These are phyloP conservation scores for Salix dunnii DNA, from an alignment of 345 rosid species.

Conservation along the genomic window DNA sequence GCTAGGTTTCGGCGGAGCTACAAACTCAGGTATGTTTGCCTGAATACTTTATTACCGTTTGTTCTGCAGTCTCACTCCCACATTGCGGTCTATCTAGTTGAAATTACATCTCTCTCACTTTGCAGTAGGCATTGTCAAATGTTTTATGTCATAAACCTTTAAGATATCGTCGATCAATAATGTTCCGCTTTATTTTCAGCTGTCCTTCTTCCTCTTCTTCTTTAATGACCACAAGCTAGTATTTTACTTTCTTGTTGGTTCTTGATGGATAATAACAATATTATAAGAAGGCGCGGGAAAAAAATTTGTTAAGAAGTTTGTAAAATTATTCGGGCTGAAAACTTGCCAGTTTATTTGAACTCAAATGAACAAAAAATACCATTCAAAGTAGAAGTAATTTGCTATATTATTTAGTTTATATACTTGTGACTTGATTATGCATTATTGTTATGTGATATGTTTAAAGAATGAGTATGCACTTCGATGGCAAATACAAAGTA, in stretches of 20 bases:
- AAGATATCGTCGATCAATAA: neutral
- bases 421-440: neutral
- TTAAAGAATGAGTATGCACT: neutral
- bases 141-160: neutral
- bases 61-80: neutral
- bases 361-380: neutral
- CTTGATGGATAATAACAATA: neutral
- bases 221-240: neutral
- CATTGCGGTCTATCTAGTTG: neutral
- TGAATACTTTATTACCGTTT: neutral
- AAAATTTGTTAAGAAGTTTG: neutral
- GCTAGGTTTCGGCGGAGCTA: slow-evolving; percentile 47
- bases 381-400: neutral
- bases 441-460: neutral
- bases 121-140: neutral
- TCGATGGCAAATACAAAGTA: neutral
- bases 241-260: neutral
- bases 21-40: slow-evolving; percentile 62
- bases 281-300: neutral
- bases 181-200: neutral
- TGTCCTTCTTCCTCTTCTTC: neutral
- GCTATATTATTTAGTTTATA: neutral
- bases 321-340: neutral
- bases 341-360: neutral
- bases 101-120: neutral